Evolutionary conservation across 2,329 filamentous ascomycete genomes (phyloP), one percentile per base, ranked within the genome.

Genomic region (Neobulgaria alba): DNA sequence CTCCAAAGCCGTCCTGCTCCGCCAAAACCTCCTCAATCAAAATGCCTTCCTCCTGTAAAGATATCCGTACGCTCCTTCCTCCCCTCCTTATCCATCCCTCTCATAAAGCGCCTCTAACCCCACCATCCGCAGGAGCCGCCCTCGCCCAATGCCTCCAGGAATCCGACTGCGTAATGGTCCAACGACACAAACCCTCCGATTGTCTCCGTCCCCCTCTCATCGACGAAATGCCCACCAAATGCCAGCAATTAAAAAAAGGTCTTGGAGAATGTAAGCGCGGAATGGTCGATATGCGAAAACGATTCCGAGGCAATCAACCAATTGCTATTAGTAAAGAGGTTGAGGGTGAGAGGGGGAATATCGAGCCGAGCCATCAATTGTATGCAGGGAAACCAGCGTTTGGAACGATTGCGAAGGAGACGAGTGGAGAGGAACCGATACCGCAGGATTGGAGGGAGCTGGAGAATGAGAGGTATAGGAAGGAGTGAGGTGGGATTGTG

Each of bases 281-380:
- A 51, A 79, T 94, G 78, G 84, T 96, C 54, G 92, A 98, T 63
- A 98, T 98, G 92, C 85, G 92, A 62, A 96, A 96, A 69, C 83
- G 92, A 23, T 96, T 98, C 66, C 78, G 92, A 41, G 92, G 92
- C 43, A 96, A 96, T 68, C 78, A 87, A 62, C 88, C 92, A 39
- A 80, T 94, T 50, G 72, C 77, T 17, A 65, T 70, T 44, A 66
- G 79, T 54, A 72, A 79, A 58, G 71, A 81, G 51, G 63, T 75
- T 42, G 79, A 85, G 52, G 63, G 75, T 41, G 79, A 85, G 52
- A 67, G 67, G 18, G 66, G 67, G 9, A 70, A 68, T 47, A 65
- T 68, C 40, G 56, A 50, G 29, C 51, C 46, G 35, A 51, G 75
- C 3, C 76, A 79, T 58, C 81, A 92, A 67, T 63, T 94, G 51